A percentile compares a stretch with the other conserved stretches of the same genome.
Conservation (phyloP, 345 rosid genomes). For the Pistacia vera region DNA sequence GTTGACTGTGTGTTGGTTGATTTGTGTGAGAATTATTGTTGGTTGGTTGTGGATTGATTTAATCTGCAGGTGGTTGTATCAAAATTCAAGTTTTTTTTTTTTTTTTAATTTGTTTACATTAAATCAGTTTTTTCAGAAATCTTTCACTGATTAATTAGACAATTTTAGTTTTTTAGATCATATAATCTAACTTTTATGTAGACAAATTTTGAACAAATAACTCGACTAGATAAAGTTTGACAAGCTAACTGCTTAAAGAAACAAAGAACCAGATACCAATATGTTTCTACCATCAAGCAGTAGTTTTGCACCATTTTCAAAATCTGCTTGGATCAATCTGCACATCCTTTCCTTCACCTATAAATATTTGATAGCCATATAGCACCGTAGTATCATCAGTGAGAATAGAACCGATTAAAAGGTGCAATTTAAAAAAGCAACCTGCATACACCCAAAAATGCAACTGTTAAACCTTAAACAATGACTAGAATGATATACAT, state of each 20-base stretch:
- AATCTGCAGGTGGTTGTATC: too few species aligned
- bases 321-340: constrained; percentile 47
- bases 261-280: constrained; percentile 37
- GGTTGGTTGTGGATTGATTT: too few species aligned
- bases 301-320: constrained; percentile 57
- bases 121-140: too few species aligned
- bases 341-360: constrained; percentile 53
- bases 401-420: not conserved
- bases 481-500: not conserved
- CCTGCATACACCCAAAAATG: not conserved
- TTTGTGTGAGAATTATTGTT: too few species aligned
- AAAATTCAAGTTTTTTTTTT: not conserved
- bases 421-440: not conserved
- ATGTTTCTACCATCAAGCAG: constrained; percentile 66
- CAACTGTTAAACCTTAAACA: not conserved
- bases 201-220: not conserved
- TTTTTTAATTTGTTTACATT: too few species aligned
- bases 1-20: too few species aligned
- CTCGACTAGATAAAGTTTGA: not conserved
- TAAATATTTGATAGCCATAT: constrained; percentile 9
- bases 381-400: not conserved
- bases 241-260: not conserved
- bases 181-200: too few species aligned
- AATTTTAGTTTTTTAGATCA: too few species aligned
- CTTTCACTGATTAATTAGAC: too few species aligned